These are phyloP conservation scores for Poterioochromonas sp. DNA, from an alignment of 352 stramenopile species.

Conservation along the genomic window DNA sequence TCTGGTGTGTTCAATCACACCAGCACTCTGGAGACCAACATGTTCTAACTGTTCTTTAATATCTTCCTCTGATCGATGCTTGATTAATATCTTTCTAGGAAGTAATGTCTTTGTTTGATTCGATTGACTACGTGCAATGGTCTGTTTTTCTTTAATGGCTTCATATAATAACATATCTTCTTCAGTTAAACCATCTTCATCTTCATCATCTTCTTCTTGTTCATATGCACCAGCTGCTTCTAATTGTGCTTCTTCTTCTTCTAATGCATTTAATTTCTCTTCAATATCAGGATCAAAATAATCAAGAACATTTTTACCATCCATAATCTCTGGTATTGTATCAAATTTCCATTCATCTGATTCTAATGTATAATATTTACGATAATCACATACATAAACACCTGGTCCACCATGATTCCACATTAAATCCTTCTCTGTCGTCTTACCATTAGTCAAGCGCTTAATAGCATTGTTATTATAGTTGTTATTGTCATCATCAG, in stretches of 20 bases:
- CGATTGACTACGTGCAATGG: slow-evolving; percentile 55
- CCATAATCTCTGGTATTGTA: slow-evolving; percentile 96
- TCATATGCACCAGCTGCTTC: slow-evolving; percentile 68
- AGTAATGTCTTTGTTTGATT: not conserved
- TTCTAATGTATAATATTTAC: slow-evolving; percentile 92
- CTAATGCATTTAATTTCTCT: slow-evolving; percentile 82
- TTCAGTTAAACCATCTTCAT: slow-evolving; percentile 82
- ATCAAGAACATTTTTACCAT: slow-evolving; percentile 99
- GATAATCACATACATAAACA: slow-evolving; percentile 93
- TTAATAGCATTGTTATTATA: too few species aligned
- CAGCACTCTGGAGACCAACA: slow-evolving; percentile 48
- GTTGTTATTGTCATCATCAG: slow-evolving; percentile 40
- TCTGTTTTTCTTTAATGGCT: slow-evolving; percentile 84
- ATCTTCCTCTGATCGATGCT: slow-evolving; percentile 61
- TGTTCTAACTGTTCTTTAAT: slow-evolving; percentile 66
- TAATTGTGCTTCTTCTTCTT: slow-evolving; percentile 91
- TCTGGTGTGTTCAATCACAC: slow-evolving; percentile 67
- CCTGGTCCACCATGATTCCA: slow-evolving; percentile 90
- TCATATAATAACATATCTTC: slow-evolving; percentile 78
- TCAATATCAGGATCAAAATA: slow-evolving; percentile 97
- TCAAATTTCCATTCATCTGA: slow-evolving; percentile 92
- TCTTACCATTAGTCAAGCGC: too few species aligned
- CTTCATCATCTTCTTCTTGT: slow-evolving; percentile 64
- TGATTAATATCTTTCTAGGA: slow-evolving; percentile 47
- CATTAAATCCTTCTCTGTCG: slow-evolving; percentile 71